phyloP scores from a whole-genome alignment of 2,329 filamentous ascomycete species.

The Escovopsis weberi region DNA sequence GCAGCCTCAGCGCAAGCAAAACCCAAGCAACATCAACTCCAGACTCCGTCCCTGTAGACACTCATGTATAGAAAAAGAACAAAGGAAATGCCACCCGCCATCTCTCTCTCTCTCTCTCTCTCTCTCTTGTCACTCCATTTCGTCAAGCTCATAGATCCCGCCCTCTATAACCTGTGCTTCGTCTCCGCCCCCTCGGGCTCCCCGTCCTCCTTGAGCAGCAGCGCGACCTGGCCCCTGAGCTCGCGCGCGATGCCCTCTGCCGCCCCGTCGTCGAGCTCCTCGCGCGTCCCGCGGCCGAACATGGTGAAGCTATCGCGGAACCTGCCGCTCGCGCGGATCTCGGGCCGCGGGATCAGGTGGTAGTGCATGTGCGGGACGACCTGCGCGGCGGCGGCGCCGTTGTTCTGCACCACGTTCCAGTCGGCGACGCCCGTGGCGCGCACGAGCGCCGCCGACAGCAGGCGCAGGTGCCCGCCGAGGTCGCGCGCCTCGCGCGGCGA shows the following conservation, averaged over 20 bases:
- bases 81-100: not conserved
- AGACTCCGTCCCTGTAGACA: too few species aligned
- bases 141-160: not conserved
- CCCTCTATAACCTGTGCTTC: constrained; percentile 24
- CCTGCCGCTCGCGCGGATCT: constrained; percentile 39
- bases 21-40: too few species aligned
- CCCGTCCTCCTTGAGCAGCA: constrained; percentile 29
- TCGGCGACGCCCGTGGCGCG: constrained; percentile 57
- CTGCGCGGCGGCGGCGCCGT: constrained; percentile 77
- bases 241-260: constrained; percentile 43
- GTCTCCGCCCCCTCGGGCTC: constrained; percentile 9
- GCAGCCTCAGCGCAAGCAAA: too few species aligned
- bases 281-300: constrained; percentile 61
- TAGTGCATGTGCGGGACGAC: constrained; percentile 91
- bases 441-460: constrained; percentile 58
- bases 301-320: constrained; percentile 59
- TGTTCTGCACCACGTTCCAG: constrained; percentile 97
- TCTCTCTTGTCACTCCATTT: not conserved
- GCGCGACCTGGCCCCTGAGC: constrained; percentile 34
- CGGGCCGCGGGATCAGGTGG: constrained; percentile 78
- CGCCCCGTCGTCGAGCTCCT: constrained; percentile 66
- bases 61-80: too few species aligned
- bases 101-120: not conserved
- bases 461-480: constrained; percentile 52
- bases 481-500: constrained; percentile 47